phyloP scores from a whole-genome alignment of 2,329 filamentous ascomycete genomes.

The Ophidiomyces ophidiicola region DNA sequence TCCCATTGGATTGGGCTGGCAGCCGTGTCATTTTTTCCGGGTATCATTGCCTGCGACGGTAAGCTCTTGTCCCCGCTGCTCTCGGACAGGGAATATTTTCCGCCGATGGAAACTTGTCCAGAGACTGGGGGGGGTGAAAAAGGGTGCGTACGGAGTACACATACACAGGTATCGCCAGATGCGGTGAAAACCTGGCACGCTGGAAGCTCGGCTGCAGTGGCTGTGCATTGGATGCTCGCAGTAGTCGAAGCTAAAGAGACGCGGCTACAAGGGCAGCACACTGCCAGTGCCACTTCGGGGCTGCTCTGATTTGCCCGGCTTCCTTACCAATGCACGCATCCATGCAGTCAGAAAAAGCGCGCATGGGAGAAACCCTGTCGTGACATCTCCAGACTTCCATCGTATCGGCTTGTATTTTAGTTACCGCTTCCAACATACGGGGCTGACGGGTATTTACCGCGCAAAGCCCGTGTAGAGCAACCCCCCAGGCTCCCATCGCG shows the following conservation, averaged over 20 bases:
- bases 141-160: no score
- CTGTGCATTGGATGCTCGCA: constrained; percentile 5
- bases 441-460: not conserved
- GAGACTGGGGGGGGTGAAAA: not conserved
- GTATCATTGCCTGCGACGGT: not conserved
- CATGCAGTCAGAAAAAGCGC: constrained; percentile 4
- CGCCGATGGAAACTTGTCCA: not conserved
- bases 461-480: no score
- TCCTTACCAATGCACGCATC: not conserved
- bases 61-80: no score
- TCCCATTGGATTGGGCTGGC: constrained; percentile 7
- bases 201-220: constrained; percentile 5
- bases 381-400: not conserved
- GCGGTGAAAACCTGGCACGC: constrained; percentile 3
- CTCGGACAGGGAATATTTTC: not conserved
- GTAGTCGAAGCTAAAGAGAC: not conserved
- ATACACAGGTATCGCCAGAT: no score
- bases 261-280: constrained; percentile 6
- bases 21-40: not conserved
- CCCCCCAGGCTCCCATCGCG: no score
- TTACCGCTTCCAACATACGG: not conserved
- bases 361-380: not conserved
- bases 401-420: no score
- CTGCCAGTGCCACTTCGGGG: not conserved
- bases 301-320: constrained; percentile 4